Conservation (phyloP, 2,329 filamentous ascomycete species). For the Lomentospora prolificans region DNA sequence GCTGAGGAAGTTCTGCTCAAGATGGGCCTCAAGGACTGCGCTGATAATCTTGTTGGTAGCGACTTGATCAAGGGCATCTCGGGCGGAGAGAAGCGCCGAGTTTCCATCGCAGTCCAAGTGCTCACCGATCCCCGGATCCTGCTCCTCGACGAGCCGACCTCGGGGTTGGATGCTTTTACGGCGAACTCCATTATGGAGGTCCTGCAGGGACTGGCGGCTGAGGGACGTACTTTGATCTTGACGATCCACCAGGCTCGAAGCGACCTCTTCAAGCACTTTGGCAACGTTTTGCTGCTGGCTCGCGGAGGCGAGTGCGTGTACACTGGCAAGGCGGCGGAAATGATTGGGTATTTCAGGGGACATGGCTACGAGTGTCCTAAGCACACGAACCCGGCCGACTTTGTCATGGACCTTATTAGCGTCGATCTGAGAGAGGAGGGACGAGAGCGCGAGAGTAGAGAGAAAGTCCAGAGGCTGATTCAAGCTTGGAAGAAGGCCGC, state of each 20-base stretch:
- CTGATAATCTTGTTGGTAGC: constrained; percentile 62
- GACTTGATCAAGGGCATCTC: constrained; percentile 69
- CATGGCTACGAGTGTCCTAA: constrained; percentile 56
- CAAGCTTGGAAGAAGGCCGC: constrained; percentile 37
- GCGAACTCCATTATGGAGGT: constrained; percentile 70
- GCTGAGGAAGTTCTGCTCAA: constrained; percentile 65
- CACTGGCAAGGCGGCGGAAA: constrained; percentile 49
- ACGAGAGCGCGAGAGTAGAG: constrained; percentile 51
- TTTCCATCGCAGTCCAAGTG: constrained; percentile 69
- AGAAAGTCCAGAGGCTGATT: constrained; percentile 52
- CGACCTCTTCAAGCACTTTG: constrained; percentile 62
- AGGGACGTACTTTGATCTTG: constrained; percentile 65
- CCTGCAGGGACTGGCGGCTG: constrained; percentile 57
- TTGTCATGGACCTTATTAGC: constrained; percentile 67
- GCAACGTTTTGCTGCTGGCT: constrained; percentile 60
- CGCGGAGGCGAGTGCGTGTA: constrained; percentile 61
- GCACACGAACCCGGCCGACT: constrained; percentile 69
- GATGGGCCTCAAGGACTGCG: constrained; percentile 70
- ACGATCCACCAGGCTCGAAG: constrained; percentile 71
- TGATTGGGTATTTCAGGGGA: constrained; percentile 54
- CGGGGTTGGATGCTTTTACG: constrained; percentile 68
- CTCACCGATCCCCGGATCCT: constrained; percentile 65
- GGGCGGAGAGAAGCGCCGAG: constrained; percentile 67
- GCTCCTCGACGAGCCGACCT: constrained; percentile 67
- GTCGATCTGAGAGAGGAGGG: constrained; percentile 60